Evolutionary conservation across 164 flowering plant species (phyloP).

Genomic region (Vitis cinerea): DNA sequence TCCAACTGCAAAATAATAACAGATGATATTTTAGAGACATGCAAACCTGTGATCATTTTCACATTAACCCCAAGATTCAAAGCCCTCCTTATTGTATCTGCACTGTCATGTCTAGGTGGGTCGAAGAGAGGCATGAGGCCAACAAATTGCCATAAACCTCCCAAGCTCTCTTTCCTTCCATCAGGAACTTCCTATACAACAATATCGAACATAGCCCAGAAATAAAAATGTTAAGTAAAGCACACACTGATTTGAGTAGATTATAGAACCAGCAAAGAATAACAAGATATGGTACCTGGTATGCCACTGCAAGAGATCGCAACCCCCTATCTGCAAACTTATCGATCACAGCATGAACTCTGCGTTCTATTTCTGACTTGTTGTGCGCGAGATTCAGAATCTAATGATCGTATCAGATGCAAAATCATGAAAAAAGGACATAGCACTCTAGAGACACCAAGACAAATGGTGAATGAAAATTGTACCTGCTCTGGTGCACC

Average conservation of each 20-base stretch:
- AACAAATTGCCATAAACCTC: conserved; percentile 64
- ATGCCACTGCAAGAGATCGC: conserved; percentile 87
- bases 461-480: neutral
- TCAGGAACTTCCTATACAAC: conserved; percentile 57
- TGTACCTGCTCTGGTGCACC: conserved; percentile 85
- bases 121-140: conserved; percentile 70
- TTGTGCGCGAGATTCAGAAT: conserved; percentile 81
- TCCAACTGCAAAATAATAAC: neutral
- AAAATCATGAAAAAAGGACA: neutral
- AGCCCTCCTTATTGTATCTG: conserved; percentile 64
- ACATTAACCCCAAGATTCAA: conserved; percentile 68
- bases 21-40: neutral
- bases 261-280: neutral
- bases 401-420: conserved; percentile 29
- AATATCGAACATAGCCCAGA: neutral
- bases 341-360: conserved; percentile 81
- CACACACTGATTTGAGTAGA: neutral
- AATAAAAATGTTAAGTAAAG: neutral
- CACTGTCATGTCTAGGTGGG: conserved; percentile 73
- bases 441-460: neutral
- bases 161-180: conserved; percentile 55
- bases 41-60: conserved; percentile 66
- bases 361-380: conserved; percentile 66
- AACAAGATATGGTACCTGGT: conserved; percentile 49
- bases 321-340: conserved; percentile 88